phyloP scores from a whole-genome alignment of 2,329 filamentous ascomycete genomes.

The Epichloe brachyelytri region DNA sequence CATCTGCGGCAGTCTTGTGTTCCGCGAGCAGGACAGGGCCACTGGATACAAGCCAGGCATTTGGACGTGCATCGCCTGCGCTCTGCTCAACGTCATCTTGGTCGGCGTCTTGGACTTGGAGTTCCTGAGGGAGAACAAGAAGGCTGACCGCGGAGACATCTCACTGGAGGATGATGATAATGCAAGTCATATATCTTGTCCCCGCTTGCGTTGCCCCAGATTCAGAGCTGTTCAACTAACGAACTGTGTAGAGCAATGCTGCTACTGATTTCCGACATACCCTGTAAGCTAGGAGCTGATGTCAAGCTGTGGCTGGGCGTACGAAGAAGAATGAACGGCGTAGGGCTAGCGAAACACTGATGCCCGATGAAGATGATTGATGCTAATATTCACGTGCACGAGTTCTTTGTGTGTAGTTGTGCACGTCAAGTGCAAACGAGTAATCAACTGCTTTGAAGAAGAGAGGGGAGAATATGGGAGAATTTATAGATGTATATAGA shows the following conservation, averaged over 20 bases:
- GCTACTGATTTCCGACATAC: slow-evolving; percentile 5
- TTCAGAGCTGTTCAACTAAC: background rate
- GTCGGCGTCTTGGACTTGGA: slow-evolving; percentile 27
- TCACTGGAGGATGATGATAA: slow-evolving; percentile 33
- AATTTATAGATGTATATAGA: too few relatives aligned
- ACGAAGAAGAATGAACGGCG: too few relatives aligned
- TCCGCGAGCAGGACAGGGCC: slow-evolving; percentile 41
- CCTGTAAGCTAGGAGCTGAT: background rate
- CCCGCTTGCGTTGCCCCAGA: background rate
- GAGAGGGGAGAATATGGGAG: too few relatives aligned
- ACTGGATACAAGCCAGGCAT: slow-evolving; percentile 42
- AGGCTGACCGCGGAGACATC: slow-evolving; percentile 40
- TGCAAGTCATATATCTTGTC: slow-evolving; percentile 22
- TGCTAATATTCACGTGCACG: too few relatives aligned
- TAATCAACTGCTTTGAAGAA: too few relatives aligned
- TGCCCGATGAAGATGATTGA: too few relatives aligned
- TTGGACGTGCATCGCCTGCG: slow-evolving; percentile 41
- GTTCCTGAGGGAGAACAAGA: slow-evolving; percentile 31
- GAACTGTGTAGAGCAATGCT: background rate
- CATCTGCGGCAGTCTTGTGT: slow-evolving; percentile 62
- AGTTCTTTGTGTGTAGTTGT: too few relatives aligned
- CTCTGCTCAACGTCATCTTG: slow-evolving; percentile 31
- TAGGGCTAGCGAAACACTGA: too few relatives aligned
- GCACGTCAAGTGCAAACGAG: too few relatives aligned
- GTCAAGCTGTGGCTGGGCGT: background rate